Percentiles rank a stretch among this genome's conserved stretches.
phyloP scores from a whole-genome alignment of 2,329 filamentous ascomycete species.

The Plectosphaerella sp. region DNA sequence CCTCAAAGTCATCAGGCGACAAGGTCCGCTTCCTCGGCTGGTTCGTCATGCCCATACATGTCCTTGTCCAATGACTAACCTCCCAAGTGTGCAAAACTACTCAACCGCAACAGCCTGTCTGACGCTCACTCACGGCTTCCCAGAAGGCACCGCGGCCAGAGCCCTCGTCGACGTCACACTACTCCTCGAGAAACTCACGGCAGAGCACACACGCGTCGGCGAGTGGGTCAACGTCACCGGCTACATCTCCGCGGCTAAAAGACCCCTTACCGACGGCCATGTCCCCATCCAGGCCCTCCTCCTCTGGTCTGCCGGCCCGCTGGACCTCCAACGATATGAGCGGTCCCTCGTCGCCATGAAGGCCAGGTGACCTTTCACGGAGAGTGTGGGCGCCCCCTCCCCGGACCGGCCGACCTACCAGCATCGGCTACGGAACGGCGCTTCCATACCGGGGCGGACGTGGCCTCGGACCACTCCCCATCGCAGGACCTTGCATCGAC shows the following conservation, averaged over 20 bases:
- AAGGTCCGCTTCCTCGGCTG: slow-evolving; percentile 93
- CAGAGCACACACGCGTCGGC: slow-evolving; percentile 64
- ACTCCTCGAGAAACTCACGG: slow-evolving; percentile 60
- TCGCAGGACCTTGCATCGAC: too few relatives aligned
- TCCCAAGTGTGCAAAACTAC: slow-evolving; percentile 45
- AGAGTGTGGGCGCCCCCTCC: too few relatives aligned
- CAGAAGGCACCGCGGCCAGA: slow-evolving; percentile 35
- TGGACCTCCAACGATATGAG: slow-evolving; percentile 52
- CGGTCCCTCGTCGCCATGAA: background rate
- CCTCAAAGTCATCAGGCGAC: slow-evolving; percentile 46
- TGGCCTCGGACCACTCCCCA: too few relatives aligned
- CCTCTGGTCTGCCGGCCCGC: slow-evolving; percentile 70
- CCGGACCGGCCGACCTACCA: too few relatives aligned
- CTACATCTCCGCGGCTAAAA: slow-evolving; percentile 50
- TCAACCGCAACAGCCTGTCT: slow-evolving; percentile 54
- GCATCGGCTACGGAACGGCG: too few relatives aligned
- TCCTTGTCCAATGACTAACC: slow-evolving; percentile 14
- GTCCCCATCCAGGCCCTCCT: slow-evolving; percentile 66
- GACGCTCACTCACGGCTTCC: slow-evolving; percentile 64
- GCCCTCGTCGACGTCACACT: slow-evolving; percentile 68
- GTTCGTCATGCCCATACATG: slow-evolving; percentile 38
- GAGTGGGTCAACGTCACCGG: slow-evolving; percentile 88
- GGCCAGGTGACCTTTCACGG: too few relatives aligned
- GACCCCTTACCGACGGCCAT: slow-evolving; percentile 1
- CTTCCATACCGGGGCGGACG: too few relatives aligned